Evolutionary conservation across 2,329 filamentous ascomycete genomes (phyloP), one percentile per base, ranked within the genome.

Genomic region (Huntiella omanensis): DNA sequence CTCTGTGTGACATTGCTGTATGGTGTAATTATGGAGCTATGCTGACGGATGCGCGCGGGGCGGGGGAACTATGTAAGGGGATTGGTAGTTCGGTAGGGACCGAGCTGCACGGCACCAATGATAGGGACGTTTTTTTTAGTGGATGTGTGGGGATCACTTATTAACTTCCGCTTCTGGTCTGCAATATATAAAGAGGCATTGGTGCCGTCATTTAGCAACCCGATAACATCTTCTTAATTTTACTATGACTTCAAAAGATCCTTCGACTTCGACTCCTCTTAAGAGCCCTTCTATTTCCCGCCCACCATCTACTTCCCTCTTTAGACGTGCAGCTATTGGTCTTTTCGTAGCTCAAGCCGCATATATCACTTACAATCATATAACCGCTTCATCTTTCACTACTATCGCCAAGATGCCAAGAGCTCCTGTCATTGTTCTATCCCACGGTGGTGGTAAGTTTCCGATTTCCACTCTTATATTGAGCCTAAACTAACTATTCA

Each of bases 361-460:
- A 17, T 44, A 40, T 15, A 10, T 47, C 16, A 35, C 48, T 28
- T 41, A 46, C 17, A 44, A 37, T 10, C 38, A 49, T 19, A 39
- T 38, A 17, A 40, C 40, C 16, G 5, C 16, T 11, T 36, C 38
- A 2, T 5, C 37, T 17, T 15, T 16, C 11, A 10, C 37, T 17
- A 12, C 38, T 10, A 33, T 39, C 11, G 12, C 37, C 36, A 58
- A 48, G 16, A 68, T 67, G 65, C 50, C 61, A 13, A 54, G 66
- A 42, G 66, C 58, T 5, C 63, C 66, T 10, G 62, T 67, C 7
- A 57, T 69, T 53, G 64, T 64, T n/a, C 57, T 70, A 15, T 66
- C 66, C n/a, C 67, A 70, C 51, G 67, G 67, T 35, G 67, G 67
- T 54, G 64, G 65, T 65, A 54, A 47, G 57, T 28, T 28, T 10